phyloP scores from a whole-genome alignment of 1,139 yeast genomes.

The Suhomyces terraborum region DNA sequence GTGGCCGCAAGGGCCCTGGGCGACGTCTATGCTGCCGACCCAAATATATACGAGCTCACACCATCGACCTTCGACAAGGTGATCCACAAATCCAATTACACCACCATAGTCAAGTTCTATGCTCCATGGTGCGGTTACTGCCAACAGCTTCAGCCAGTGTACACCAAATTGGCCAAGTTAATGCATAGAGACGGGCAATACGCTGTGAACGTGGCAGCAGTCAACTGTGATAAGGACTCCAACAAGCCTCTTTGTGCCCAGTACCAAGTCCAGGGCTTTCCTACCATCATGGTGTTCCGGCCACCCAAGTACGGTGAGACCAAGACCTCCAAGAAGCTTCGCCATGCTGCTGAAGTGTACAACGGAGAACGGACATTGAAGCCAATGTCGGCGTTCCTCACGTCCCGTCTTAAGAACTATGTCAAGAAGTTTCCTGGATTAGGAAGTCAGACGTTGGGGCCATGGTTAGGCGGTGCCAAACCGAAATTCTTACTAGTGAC shows the following conservation, averaged over 20 bases:
- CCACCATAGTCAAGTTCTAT: conserved; percentile 85
- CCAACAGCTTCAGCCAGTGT: conserved; percentile 56
- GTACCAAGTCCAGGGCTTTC: conserved; percentile 72
- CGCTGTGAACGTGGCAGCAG: conserved; percentile 74
- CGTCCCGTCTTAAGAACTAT: conserved; percentile 70
- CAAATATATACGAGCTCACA: conserved; percentile 58
- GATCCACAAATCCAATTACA: conserved; percentile 68
- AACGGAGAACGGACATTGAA: conserved; percentile 67
- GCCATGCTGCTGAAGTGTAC: conserved; percentile 66
- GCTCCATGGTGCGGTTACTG: conserved; percentile 98
- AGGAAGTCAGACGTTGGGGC: conserved; percentile 26
- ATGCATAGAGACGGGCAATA: conserved; percentile 52
- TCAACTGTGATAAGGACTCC: conserved; percentile 73
- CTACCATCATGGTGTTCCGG: conserved; percentile 77
- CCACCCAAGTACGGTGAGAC: conserved; percentile 63
- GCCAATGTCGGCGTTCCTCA: conserved; percentile 58
- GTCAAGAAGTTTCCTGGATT: conserved; percentile 52
- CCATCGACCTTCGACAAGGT: conserved; percentile 62
- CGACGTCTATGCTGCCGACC: conserved; percentile 41
- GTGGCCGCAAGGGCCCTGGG: conserved; percentile 17
- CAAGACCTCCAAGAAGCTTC: conserved; percentile 25
- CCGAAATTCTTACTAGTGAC: conserved; percentile 48
- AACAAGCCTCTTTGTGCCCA: conserved; percentile 73
- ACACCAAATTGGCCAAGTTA: conserved; percentile 61
- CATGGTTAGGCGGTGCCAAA: conserved; percentile 30